Conservation (phyloP, 495 filamentous ascomycete genomes). For the Penicillium alfredii region DNA sequence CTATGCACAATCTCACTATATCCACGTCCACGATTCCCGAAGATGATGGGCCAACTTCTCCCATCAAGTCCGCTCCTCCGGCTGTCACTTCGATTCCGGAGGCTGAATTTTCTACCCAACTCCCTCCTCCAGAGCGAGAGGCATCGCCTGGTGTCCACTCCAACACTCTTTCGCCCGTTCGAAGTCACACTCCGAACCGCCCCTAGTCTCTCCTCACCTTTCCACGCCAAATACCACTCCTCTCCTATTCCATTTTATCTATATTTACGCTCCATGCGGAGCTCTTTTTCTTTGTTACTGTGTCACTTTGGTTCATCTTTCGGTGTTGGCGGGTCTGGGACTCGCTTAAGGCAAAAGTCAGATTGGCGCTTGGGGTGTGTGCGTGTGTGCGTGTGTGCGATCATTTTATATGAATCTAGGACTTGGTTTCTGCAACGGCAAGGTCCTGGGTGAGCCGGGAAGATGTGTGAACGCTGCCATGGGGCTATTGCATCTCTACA, state of each 20-base stretch:
- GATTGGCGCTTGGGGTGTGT: too few relatives aligned
- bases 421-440: too few relatives aligned
- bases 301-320: too few relatives aligned
- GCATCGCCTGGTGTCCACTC: slow-evolving; percentile 22
- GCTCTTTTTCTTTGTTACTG: too few relatives aligned
- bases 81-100: slow-evolving; percentile 29
- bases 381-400: too few relatives aligned
- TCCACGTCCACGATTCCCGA: slow-evolving; percentile 32
- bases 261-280: slow-evolving; percentile 13
- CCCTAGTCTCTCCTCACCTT: slow-evolving; percentile 12
- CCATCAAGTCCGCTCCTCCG: slow-evolving; percentile 32
- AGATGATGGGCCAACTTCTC: slow-evolving; percentile 23
- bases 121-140: slow-evolving; percentile 9
- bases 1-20: slow-evolving; percentile 29
- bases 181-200: slow-evolving; percentile 6
- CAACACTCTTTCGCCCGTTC: slow-evolving; percentile 13
- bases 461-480: slow-evolving; percentile 11
- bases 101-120: slow-evolving; percentile 17
- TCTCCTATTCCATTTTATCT: slow-evolving; percentile 15
- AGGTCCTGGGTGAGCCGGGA: too few relatives aligned
- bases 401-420: too few relatives aligned
- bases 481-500: slow-evolving; percentile 14
- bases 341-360: background rate
- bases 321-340: slow-evolving; percentile 12
- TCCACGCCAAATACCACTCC: background rate